Evolutionary conservation across 306 rosid species (phyloP).

Genomic region (Lupinus albus): DNA sequence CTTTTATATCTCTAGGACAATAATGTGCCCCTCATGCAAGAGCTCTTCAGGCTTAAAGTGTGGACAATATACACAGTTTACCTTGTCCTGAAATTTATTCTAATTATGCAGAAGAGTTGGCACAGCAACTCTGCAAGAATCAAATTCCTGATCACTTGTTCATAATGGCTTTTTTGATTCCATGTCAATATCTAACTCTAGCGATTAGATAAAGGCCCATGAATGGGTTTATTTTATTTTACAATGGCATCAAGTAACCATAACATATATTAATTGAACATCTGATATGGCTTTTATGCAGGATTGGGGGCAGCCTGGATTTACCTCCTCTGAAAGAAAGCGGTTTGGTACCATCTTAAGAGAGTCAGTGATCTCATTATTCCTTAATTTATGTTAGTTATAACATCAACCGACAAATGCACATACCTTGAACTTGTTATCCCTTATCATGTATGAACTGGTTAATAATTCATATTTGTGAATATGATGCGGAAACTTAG

Average conservation of each 20-base stretch:
- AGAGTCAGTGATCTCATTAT: conserved; percentile 61
- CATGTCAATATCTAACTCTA: conserved; percentile 12
- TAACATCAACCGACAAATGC: conserved; percentile 21
- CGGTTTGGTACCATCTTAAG: conserved; percentile 79
- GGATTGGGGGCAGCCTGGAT: conserved; percentile 98
- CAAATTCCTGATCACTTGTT: background rate
- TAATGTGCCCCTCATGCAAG: background rate
- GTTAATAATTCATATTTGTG: conserved; percentile 14
- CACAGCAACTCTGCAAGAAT: background rate
- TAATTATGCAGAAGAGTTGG: background rate
- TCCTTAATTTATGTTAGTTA: conserved; percentile 25
- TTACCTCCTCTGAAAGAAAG: conserved; percentile 83
- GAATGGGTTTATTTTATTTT: conserved; percentile 9
- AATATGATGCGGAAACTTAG: conserved; percentile 5
- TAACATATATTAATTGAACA: conserved; percentile 23
- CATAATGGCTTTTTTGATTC: conserved; percentile 7
- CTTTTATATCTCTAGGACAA: conserved; percentile 3
- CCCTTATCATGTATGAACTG: conserved; percentile 1
- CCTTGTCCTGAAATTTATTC: background rate
- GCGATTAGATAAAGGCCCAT: conserved; percentile 23
- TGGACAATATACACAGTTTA: background rate
- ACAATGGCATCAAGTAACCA: conserved; percentile 6
- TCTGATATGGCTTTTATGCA: conserved; percentile 46
- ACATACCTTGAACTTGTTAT: conserved; percentile 19
- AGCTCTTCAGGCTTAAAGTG: background rate